Evolutionary conservation across 129 eudicot genomes (phyloP).

Genomic region (Gnaphalium uliginosum): DNA sequence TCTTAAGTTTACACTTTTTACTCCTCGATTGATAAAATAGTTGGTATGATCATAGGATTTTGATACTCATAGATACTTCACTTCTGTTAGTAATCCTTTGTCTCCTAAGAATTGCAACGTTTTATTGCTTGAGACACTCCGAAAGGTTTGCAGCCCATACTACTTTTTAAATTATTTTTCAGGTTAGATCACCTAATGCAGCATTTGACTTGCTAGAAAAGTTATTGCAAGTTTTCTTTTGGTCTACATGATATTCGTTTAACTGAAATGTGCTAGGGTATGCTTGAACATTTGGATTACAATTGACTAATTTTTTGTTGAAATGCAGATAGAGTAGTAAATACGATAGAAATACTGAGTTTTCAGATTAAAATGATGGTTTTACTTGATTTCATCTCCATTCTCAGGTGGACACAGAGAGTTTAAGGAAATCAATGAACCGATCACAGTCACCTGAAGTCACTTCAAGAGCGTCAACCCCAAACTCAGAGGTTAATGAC

Average conservation of each 20-base stretch:
- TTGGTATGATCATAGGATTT: background rate
- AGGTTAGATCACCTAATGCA: background rate
- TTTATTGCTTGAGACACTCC: background rate
- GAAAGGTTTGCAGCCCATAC: background rate
- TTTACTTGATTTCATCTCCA: conserved; percentile 4
- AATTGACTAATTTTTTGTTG: background rate
- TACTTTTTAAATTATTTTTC: too few species aligned
- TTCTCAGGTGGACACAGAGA: conserved; percentile 46
- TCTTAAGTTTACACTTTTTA: background rate
- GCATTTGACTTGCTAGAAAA: background rate
- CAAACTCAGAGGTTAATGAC: conserved; percentile 44
- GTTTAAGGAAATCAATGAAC: conserved; percentile 46
- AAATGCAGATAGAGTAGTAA: background rate
- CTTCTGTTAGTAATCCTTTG: background rate
- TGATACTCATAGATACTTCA: background rate
- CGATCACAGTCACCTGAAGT: conserved; percentile 63
- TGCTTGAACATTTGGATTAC: background rate
- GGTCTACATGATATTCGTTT: background rate
- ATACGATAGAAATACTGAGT: too few species aligned
- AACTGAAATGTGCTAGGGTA: background rate
- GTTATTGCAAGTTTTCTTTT: background rate
- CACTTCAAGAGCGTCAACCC: conserved; percentile 42
- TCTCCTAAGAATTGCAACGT: background rate
- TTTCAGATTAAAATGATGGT: background rate
- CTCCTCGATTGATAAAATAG: background rate